A percentile compares a stretch with the other conserved stretches of the same genome.
Conservation (phyloP, 345 rosid genomes). For the Eucalyptus cladocalyx region DNA sequence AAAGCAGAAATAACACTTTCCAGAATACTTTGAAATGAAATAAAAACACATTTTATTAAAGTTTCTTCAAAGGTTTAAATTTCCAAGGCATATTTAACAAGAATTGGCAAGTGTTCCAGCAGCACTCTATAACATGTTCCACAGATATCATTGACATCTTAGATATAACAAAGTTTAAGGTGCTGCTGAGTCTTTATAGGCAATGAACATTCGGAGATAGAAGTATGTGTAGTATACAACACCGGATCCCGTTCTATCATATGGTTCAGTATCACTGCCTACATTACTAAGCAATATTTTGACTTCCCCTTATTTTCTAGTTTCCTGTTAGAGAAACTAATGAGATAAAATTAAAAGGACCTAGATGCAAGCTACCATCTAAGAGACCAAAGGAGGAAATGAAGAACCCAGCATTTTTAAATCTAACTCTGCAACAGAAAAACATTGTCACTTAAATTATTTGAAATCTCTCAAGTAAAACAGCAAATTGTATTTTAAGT, state of each 20-base stretch:
- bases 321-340: background rate
- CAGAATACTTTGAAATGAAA: background rate
- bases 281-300: background rate
- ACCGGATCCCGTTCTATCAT: background rate
- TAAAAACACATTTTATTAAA: background rate
- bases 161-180: background rate
- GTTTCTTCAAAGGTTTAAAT: background rate
- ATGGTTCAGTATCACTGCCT: background rate
- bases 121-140: background rate
- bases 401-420: background rate
- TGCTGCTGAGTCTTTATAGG: background rate
- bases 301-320: background rate
- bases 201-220: background rate
- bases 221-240: background rate
- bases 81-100: background rate
- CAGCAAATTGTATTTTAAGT: background rate
- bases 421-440: background rate
- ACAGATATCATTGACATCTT: background rate
- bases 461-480: background rate
- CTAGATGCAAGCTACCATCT: background rate
- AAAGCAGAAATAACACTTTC: background rate
- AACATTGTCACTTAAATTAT: background rate
- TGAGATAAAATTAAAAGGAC: background rate
- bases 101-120: background rate
- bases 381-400: background rate